Percentiles rank a stretch among this genome's conserved stretches.
phyloP scores from a whole-genome alignment of 2,329 filamentous ascomycete genomes.

The Colletotrichum acutatum region DNA sequence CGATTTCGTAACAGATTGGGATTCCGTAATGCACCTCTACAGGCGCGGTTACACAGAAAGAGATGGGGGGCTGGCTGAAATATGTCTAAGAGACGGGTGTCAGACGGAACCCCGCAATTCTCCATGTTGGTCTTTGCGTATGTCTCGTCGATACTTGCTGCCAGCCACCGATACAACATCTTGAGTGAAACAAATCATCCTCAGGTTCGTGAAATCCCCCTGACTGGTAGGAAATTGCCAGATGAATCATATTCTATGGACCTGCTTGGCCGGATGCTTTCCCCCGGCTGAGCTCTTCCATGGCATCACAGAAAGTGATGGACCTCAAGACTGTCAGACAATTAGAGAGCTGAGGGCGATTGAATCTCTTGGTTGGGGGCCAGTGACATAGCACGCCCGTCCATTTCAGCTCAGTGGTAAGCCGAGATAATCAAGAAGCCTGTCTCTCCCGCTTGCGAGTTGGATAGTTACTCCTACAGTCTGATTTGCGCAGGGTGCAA shows the following conservation, averaged over 20 bases:
- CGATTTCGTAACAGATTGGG: background rate
- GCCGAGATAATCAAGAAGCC: background rate
- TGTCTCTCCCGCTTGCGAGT: conserved; percentile 3
- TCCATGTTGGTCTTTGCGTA: background rate
- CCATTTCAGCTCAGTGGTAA: conserved; percentile 5
- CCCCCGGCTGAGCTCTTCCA: background rate
- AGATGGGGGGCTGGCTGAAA: background rate
- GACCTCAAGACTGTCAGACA: background rate
- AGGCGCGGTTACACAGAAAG: background rate
- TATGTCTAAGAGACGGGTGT: conserved; percentile 17
- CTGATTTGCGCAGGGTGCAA: background rate
- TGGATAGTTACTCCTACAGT: background rate
- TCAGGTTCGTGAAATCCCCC: background rate
- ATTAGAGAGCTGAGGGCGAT: conserved; percentile 7
- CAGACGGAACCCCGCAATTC: conserved; percentile 24
- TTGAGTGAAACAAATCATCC: background rate
- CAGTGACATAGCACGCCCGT: background rate
- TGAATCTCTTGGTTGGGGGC: conserved; percentile 6
- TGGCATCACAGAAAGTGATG: background rate
- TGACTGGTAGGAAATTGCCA: background rate
- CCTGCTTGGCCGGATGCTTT: background rate
- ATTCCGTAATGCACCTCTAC: background rate
- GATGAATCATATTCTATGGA: background rate
- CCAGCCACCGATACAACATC: background rate
- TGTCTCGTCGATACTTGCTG: conserved; percentile 10